phyloP scores from a whole-genome alignment of 2,329 filamentous ascomycete species.

The Fusarium sp. region DNA sequence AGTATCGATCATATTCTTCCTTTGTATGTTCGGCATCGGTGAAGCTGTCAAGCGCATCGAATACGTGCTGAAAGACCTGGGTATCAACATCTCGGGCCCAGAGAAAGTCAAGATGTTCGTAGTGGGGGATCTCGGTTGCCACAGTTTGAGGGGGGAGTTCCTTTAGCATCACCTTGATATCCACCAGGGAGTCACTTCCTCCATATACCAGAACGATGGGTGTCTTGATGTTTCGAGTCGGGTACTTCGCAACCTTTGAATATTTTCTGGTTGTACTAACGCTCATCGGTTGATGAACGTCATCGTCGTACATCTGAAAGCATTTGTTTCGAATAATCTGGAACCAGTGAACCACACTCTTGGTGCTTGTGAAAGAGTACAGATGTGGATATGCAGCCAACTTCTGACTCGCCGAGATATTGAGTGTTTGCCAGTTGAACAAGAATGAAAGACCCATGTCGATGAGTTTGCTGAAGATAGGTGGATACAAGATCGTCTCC shows the following conservation, averaged over 20 bases:
- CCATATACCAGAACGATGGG: slow-evolving; percentile 95
- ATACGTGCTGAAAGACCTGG: slow-evolving; percentile 91
- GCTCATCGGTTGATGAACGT: slow-evolving; percentile 82
- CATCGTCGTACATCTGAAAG: slow-evolving; percentile 99
- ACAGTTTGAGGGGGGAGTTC: slow-evolving; percentile 88
- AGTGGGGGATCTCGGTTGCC: slow-evolving; percentile 88
- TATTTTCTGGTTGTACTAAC: slow-evolving; percentile 81
- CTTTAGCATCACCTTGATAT: slow-evolving; percentile 91
- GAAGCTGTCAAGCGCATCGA: slow-evolving; percentile 85
- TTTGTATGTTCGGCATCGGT: slow-evolving; percentile 68
- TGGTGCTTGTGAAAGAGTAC: slow-evolving; percentile 96
- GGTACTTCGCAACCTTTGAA: slow-evolving; percentile 96
- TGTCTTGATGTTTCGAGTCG: slow-evolving; percentile 96
- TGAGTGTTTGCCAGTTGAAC: slow-evolving; percentile 89
- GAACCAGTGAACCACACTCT: slow-evolving; percentile 98
- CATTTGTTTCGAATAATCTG: slow-evolving; percentile 97
- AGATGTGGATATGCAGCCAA: slow-evolving; percentile 95
- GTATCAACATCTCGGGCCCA: slow-evolving; percentile 90
- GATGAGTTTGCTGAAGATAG: slow-evolving; percentile 89
- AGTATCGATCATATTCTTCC: slow-evolving; percentile 72
- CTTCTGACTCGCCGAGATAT: slow-evolving; percentile 90
- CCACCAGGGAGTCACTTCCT: slow-evolving; percentile 91
- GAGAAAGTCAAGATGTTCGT: slow-evolving; percentile 96
- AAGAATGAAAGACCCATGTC: slow-evolving; percentile 85
- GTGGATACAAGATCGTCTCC: slow-evolving; percentile 95